phyloP scores from a whole-genome alignment of 2,329 filamentous ascomycete species.

The Chaetothyriales sp. region DNA sequence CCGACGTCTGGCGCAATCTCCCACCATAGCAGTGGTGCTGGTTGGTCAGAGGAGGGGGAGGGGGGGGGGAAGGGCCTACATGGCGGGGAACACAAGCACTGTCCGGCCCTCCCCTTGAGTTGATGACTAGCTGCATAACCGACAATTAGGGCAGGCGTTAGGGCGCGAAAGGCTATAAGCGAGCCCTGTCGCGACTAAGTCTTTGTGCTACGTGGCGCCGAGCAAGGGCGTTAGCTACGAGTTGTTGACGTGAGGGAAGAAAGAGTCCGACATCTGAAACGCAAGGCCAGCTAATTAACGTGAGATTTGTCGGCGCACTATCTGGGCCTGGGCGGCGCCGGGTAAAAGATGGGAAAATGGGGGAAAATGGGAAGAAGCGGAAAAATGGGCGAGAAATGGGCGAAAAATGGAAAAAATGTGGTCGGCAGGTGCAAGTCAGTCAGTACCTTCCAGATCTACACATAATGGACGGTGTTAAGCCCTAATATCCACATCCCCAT shows the following conservation, averaged over 20 bases:
- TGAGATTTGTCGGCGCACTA: too few relatives aligned
- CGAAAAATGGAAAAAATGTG: neutral
- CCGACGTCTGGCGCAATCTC: neutral
- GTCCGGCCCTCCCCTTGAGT: neutral
- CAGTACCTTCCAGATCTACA: neutral
- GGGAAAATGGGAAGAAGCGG: too few relatives aligned
- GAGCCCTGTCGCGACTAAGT: neutral
- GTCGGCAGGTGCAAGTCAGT: neutral
- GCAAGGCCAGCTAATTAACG: neutral
- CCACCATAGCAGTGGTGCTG: constrained; percentile 1
- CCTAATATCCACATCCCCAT: neutral
- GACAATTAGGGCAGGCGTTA: neutral
- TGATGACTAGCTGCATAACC: neutral
- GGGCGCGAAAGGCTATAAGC: neutral
- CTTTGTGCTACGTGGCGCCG: neutral
- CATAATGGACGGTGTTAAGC: neutral
- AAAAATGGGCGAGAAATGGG: too few relatives aligned
- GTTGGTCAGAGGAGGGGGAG: neutral
- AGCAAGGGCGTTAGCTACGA: neutral
- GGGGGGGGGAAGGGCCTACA: too few relatives aligned
- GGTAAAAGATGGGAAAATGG: too few relatives aligned
- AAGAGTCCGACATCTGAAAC: neutral
- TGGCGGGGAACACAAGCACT: neutral
- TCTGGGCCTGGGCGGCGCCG: too few relatives aligned
- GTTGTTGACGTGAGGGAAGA: neutral